Evolutionary conservation across 306 rosid species (phyloP), one percentile per base, ranked within the genome.

Genomic region (Trifolium subterraneum): DNA sequence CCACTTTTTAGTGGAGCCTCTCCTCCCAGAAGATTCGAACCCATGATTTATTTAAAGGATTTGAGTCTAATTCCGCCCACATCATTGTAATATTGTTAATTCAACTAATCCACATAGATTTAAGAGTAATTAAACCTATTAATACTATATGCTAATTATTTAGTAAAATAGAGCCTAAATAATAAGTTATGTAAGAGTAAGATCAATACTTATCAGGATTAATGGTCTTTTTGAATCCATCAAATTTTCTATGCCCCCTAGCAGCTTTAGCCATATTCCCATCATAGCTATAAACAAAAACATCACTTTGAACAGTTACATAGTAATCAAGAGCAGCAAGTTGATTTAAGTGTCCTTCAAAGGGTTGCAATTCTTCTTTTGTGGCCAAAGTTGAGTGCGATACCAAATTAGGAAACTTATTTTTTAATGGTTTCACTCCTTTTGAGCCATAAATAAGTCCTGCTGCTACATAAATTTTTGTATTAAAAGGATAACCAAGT

Each of bases 181-280:
- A 47, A 14, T 14, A 47, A 35, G 65, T 8, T 27, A 70, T 10
- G 13, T 10, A 68, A 41, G 47, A 38, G 50, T n/a, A 64, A 33
- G 61, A 70, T 10, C 20, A 31, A 13, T 78, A 90, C 96, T 76
- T 90, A 84, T 88, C 81, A 0, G 92, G 93, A 73, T 38, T 72
- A 58, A 90, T 85, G 70, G 96, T 90, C 71, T 85, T 88, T 11
- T 77, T 72, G 35, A 87, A 90, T 9, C 90, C 92, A 72, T 88
- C 69, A 68, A 76, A 88, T 71, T 45, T 72, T 41, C 93, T 54
- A 45, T 90, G 96, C 8, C 96, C 96, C 6, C 80, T 68, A 5
- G 84, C 84, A 25, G 92, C 90, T 72, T 87, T 88, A 12, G 96
- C 93, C 96, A 90, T 88, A 47, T 90, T 82, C 14, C 96, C 96